Base-by-base conservation (phyloP, 352 stramenopile species). In the Peronospora belbahrii region DNA sequence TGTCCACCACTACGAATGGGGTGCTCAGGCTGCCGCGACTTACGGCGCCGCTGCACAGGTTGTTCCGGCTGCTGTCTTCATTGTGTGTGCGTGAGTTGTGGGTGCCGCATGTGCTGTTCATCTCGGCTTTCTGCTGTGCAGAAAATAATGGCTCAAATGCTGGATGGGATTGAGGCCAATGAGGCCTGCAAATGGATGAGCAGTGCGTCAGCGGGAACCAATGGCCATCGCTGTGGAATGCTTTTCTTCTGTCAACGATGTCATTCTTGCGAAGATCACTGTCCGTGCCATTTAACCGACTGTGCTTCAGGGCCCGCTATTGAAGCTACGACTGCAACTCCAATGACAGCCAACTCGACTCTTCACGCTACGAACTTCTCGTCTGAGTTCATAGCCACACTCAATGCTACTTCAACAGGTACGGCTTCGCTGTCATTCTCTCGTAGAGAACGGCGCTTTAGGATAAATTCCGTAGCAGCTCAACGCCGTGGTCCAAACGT, bases 91-190 rank as follows among this genome's bases (percentile, higher is more conserved):
- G 55, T 84, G 25, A 69, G 63, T 23, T 89, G 78, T 42, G 67
- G 68, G 8, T 89, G 78, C 27, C 68, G 74, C n/a, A 78, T 86
- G 68, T 89, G 78, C 59, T 77, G 72, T 35, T 82, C 72, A 4
- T 79, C 70, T 20, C 66, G 67, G 3, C 57, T 66, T 22, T 47
- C 65, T 0, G 70, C 62, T 0, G 74, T 87, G 10, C 74, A 85
- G 42, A 85, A 85, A 49, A 71, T 70, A 2, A 54, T 89, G 42
- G 42, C 38, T 4, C 48, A 81, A 19, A 62, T 89, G 28, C 48
- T 89, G 39, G 57, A 74, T 23, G 49, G 62, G 4, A 72, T 89
- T 17, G 77, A 89, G 33, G 59, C 55, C 4, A 74, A 64, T 0
- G 71, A 85, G 24, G 69, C 68, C 0, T 87, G 75, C 36, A 82